These are phyloP conservation scores for Penicillium dipodomyicola DNA, from an alignment of 495 filamentous ascomycete genomes.

Conservation along the genomic window DNA sequence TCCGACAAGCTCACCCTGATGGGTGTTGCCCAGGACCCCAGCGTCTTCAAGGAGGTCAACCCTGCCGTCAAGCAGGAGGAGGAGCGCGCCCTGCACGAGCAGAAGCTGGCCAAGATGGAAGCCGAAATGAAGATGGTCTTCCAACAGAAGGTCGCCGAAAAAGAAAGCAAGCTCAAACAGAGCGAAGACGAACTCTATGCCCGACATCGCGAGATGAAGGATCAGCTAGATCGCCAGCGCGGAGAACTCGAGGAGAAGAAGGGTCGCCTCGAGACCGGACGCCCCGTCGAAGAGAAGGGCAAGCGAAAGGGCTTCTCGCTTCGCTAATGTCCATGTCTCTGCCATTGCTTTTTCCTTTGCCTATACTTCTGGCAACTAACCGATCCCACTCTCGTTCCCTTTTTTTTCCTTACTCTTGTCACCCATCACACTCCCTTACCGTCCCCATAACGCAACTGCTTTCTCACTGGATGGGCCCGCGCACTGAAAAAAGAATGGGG, in stretches of 20 bases:
- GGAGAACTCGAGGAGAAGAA: constrained; percentile 98
- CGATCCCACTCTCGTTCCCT: constrained; percentile 31
- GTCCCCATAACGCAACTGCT: constrained; percentile 24
- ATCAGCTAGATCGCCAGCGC: constrained; percentile 93
- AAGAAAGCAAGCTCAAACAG: constrained; percentile 98
- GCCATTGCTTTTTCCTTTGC: constrained; percentile 16
- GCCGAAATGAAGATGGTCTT: constrained; percentile 99
- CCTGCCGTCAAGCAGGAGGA: constrained; percentile 99
- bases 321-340: constrained; percentile 55
- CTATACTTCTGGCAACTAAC: constrained; percentile 32
- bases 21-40: constrained; percentile 97
- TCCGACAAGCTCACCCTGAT: constrained; percentile 97
- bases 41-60: constrained; percentile 99
- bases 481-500: constrained; percentile 36
- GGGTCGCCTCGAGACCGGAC: constrained; percentile 81
- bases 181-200: constrained; percentile 98
- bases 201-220: constrained; percentile 98
- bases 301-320: constrained; percentile 98
- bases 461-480: constrained; percentile 35
- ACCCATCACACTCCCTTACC: constrained; percentile 39
- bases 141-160: constrained; percentile 99
- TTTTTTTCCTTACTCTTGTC: constrained; percentile 37
- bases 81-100: constrained; percentile 94
- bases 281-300: constrained; percentile 91
- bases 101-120: constrained; percentile 99